Evolutionary conservation across 1,284 basidiomycete genomes (phyloP), one percentile per base, ranked within the genome.

Genomic region (Sporisorium scitamineum): DNA sequence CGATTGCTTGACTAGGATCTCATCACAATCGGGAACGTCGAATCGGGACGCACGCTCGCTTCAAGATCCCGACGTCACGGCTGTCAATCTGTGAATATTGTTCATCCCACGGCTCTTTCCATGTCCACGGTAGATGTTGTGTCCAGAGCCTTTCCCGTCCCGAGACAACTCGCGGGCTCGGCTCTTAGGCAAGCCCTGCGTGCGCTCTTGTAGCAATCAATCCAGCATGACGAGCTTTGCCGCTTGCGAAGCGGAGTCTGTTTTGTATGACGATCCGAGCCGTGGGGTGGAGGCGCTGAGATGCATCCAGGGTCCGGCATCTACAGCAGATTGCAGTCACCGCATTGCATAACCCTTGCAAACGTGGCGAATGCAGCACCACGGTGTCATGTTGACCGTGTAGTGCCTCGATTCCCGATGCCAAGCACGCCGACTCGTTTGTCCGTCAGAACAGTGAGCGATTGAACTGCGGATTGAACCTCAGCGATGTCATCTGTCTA

Each of bases 21-120:
- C 34, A 13, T 8, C 1, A 24, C 34, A 42, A 54, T 54, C 39
- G 53, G 53, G 26, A 41, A 20, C 1, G 1, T 13, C 29, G 16
- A n/a, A 54, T 54, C 53, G 53, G 53, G 53, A 54, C 5, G 52
- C 61, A 55, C 39, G 56, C 45, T 59, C 56, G 45, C 5, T n/a
- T 24, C 14, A 22, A 54, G 47, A 56, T 60, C 42, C 67, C 53
- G 53, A 63, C 56, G 54, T 39, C 61, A 44, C 67, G 37, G 39
- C 61, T 70, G 61, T 63, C 67, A 70, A 13, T 34, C 32, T 70
- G 61, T 63, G 61, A 70, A 13, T 34, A 32, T 69, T 29, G 11
- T 11, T 22, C 4, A 31, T 44, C 44, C 37, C 44, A 51, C 51
- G 37, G 32, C 27, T 53, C 37, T 55, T 32, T 48, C n/a, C 41